These are phyloP conservation scores for Alopecurus myosuroides DNA, from an alignment of 176 grass and related monocot genomes.

Conservation along the genomic window DNA sequence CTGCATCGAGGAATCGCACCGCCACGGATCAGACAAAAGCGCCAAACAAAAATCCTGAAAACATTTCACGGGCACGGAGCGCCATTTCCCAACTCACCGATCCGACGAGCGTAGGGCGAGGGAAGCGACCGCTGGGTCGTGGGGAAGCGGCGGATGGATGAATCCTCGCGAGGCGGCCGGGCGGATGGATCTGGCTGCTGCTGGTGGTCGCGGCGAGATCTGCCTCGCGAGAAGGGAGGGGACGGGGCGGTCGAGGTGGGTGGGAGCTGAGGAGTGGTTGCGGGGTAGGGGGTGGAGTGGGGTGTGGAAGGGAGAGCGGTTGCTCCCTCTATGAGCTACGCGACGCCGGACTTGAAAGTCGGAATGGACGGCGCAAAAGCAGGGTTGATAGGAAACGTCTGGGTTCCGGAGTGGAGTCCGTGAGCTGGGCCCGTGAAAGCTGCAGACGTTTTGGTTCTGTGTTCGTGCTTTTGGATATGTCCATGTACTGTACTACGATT, in stretches of 20 bases:
- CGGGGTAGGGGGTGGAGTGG: background rate
- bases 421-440: background rate
- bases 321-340: conserved; percentile 16
- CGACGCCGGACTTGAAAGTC: conserved; percentile 32
- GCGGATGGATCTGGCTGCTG: background rate
- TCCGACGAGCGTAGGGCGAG: background rate
- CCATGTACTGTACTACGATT: too few species aligned
- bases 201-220: background rate
- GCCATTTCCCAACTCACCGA: conserved; percentile 6
- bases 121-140: background rate
- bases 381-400: conserved; percentile 20
- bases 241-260: background rate
- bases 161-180: background rate
- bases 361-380: background rate
- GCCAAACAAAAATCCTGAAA: background rate
- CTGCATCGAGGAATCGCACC: conserved; percentile 29
- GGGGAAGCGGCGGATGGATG: background rate
- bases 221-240: background rate
- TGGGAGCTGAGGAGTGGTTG: background rate
- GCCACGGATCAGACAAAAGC: background rate
- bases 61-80: background rate
- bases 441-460: background rate
- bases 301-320: background rate
- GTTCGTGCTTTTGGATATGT: too few species aligned
- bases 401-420: conserved; percentile 16